phyloP scores from a whole-genome alignment of 2,329 filamentous ascomycete species.

The Lecanicillium sp. region DNA sequence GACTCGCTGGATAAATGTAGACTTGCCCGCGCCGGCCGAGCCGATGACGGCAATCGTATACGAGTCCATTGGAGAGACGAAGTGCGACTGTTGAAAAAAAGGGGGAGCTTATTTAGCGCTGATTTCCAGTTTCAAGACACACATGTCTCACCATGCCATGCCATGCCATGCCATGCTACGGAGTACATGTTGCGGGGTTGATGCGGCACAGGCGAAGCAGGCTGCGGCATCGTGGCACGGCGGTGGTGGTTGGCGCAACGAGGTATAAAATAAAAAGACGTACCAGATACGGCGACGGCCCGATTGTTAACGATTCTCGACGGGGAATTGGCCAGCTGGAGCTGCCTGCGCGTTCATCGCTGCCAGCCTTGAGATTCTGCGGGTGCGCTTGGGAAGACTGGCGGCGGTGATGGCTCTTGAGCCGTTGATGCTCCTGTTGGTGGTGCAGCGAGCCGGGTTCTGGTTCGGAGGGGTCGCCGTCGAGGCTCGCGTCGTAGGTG shows the following conservation, averaged over 20 bases:
- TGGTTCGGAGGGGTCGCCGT: constrained; percentile 18
- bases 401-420: too few relatives aligned
- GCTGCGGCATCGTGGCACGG: background rate
- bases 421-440: too few relatives aligned
- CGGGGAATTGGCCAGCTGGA: constrained; percentile 36
- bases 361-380: constrained; percentile 11
- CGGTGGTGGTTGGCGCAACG: too few relatives aligned
- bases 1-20: constrained; percentile 57
- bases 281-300: constrained; percentile 29
- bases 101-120: background rate
- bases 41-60: constrained; percentile 61
- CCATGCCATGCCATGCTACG: constrained; percentile 10
- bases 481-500: constrained; percentile 20
- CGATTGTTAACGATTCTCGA: constrained; percentile 39
- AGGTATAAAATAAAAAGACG: constrained; percentile 11
- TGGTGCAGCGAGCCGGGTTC: background rate
- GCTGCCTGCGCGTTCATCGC: constrained; percentile 30
- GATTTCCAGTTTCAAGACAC: background rate
- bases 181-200: constrained; percentile 7
- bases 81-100: constrained; percentile 16
- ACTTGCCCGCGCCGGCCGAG: constrained; percentile 58
- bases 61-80: constrained; percentile 40
- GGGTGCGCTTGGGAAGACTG: too few relatives aligned
- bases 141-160: constrained; percentile 7
- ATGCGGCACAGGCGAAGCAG: too few relatives aligned